Percentiles rank a stretch among this genome's conserved stretches.
Conservation (phyloP, 2,329 filamentous ascomycete genomes). For the Penicillium griseofulvum region DNA sequence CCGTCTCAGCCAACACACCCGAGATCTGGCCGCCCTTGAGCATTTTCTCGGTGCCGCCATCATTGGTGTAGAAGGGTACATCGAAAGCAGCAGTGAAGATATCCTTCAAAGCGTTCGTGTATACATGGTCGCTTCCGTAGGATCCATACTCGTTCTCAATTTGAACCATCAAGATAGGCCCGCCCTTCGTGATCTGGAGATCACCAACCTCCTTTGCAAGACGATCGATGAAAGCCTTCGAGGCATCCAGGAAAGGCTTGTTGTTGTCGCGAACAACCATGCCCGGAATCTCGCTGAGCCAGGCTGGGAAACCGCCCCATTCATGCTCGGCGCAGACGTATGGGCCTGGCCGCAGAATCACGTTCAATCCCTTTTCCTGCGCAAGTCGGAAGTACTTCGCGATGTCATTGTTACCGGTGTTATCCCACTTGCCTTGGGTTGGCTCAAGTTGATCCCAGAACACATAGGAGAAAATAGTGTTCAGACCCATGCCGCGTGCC, state of each 20-base stretch:
- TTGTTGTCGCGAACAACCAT: constrained; percentile 46
- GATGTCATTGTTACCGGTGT: constrained; percentile 47
- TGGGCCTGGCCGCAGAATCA: constrained; percentile 49
- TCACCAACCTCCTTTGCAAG: constrained; percentile 39
- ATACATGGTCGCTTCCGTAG: constrained; percentile 48
- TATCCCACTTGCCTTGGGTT: constrained; percentile 40
- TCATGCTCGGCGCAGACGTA: constrained; percentile 53
- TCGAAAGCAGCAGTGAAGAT: constrained; percentile 46
- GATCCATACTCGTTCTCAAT: constrained; percentile 55
- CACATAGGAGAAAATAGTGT: constrained; percentile 53
- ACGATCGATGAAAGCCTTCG: constrained; percentile 16
- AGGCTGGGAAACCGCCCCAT: constrained; percentile 51
- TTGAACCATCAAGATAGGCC: constrained; percentile 52
- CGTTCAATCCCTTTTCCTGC: constrained; percentile 36
- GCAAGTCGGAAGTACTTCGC: constrained; percentile 44
- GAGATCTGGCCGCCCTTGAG: constrained; percentile 25
- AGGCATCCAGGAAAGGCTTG: constrained; percentile 16
- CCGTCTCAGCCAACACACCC: not conserved
- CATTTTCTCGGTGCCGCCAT: constrained; percentile 47
- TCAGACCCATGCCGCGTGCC: constrained; percentile 50
- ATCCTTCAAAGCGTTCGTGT: constrained; percentile 43
- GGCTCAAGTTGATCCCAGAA: constrained; percentile 54
- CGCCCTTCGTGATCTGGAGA: constrained; percentile 44
- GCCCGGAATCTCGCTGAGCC: constrained; percentile 43
- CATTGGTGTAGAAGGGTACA: constrained; percentile 51